Evolutionary conservation across 2,329 filamentous ascomycete species (phyloP).

Genomic region (Sporothrix phasma): DNA sequence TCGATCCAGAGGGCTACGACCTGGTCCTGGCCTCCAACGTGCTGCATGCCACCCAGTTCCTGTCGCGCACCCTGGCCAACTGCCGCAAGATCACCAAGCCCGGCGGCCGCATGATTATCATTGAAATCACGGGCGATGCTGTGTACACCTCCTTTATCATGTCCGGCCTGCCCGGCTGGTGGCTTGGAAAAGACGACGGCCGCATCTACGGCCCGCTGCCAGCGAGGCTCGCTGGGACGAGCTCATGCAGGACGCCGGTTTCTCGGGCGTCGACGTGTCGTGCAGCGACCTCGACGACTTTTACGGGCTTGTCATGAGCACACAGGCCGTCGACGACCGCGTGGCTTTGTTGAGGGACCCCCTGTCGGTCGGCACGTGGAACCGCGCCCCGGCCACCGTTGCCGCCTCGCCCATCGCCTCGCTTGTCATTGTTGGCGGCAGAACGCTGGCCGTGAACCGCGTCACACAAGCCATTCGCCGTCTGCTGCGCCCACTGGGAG

Average conservation of each 20-base stretch:
- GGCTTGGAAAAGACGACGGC: conserved; percentile 17
- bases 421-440: conserved; percentile 20
- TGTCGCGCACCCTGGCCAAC: conserved; percentile 26
- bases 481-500: conserved; percentile 11
- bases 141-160: conserved; percentile 14
- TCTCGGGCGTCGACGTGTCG: conserved; percentile 21
- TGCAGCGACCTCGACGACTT: conserved; percentile 15
- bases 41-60: conserved; percentile 27
- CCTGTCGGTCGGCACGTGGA: conserved; percentile 1
- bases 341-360: conserved; percentile 21
- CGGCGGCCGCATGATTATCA: conserved; percentile 30
- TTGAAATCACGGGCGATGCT: conserved; percentile 13
- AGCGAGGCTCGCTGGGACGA: conserved; percentile 20
- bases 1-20: conserved; percentile 27
- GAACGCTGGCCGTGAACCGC: background rate
- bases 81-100: conserved; percentile 29
- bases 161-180: conserved; percentile 19
- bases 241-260: conserved; percentile 20
- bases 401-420: background rate
- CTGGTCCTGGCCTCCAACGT: conserved; percentile 31
- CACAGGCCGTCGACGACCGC: conserved; percentile 22
- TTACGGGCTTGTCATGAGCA: conserved; percentile 18
- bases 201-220: conserved; percentile 14
- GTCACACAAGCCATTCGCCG: conserved; percentile 8
- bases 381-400: background rate